Evolutionary conservation across 2,329 filamentous ascomycete genomes (phyloP).

Genomic region (Xylariaceae sp.): DNA sequence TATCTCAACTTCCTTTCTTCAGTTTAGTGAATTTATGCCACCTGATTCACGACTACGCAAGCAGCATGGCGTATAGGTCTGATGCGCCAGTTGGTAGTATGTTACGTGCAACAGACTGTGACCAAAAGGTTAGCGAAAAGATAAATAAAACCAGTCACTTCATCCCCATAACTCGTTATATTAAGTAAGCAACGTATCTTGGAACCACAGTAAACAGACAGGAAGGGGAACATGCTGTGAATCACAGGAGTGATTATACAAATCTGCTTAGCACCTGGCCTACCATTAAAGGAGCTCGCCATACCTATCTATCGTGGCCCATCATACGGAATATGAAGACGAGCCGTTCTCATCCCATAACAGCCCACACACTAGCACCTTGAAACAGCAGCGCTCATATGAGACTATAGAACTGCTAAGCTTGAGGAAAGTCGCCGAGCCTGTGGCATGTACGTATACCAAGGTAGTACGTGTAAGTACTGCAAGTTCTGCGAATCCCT

Average conservation of each 20-base stretch:
- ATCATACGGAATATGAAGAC: background rate
- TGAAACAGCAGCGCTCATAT: background rate
- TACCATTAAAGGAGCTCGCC: slow-evolving; percentile 3
- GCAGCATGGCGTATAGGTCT: no score
- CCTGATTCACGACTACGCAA: no score
- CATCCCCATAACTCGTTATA: slow-evolving; percentile 1
- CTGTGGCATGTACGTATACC: background rate
- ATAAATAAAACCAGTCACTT: background rate
- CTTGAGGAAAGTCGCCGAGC: background rate
- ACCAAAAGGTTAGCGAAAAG: background rate
- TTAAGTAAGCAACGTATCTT: background rate
- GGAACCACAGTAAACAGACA: background rate
- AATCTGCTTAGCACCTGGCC: slow-evolving; percentile 12
- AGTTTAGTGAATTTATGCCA: background rate
- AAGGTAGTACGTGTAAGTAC: background rate
- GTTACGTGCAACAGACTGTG: background rate
- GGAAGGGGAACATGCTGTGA: background rate
- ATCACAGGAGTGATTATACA: slow-evolving; percentile 14
- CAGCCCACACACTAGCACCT: slow-evolving; percentile 1
- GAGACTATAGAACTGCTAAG: background rate
- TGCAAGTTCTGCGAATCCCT: background rate
- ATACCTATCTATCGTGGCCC: slow-evolving; percentile 4
- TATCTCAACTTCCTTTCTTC: background rate
- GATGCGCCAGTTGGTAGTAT: background rate
- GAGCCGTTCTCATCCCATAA: background rate